phyloP scores from a whole-genome alignment of 2,329 filamentous ascomycete species.

The Apiospora malaysiana region DNA sequence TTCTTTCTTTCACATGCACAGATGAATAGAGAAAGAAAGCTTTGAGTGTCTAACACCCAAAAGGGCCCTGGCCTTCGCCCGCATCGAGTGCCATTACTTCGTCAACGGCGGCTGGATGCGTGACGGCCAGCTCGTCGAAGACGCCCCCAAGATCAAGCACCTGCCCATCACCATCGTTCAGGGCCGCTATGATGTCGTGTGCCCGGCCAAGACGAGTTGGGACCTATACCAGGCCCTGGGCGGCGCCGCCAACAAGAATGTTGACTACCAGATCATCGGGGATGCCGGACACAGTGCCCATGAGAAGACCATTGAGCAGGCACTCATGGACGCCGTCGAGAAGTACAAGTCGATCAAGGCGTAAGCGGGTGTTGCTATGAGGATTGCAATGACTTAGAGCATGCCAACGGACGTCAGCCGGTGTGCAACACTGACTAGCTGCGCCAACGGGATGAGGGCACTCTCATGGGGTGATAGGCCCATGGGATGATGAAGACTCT shows the following conservation, averaged over 20 bases:
- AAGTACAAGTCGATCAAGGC: conserved; percentile 35
- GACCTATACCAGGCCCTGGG: conserved; percentile 40
- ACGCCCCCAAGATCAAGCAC: conserved; percentile 34
- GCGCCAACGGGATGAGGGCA: no score
- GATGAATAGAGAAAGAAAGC: not conserved
- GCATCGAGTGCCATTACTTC: conserved; percentile 51
- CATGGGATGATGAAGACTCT: not conserved
- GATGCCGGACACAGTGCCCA: conserved; percentile 37
- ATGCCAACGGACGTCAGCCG: not conserved
- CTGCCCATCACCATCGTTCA: conserved; percentile 46
- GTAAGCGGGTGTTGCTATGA: not conserved
- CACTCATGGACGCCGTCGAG: conserved; percentile 36
- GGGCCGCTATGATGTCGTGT: conserved; percentile 52
- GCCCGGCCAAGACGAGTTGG: conserved; percentile 49
- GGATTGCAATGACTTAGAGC: no score
- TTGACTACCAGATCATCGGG: conserved; percentile 35
- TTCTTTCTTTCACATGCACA: not conserved
- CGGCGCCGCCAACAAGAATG: conserved; percentile 33
- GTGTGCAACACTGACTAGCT: not conserved
- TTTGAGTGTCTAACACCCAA: not conserved
- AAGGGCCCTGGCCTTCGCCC: conserved; percentile 42
- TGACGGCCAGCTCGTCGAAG: conserved; percentile 43
- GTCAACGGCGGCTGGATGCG: conserved; percentile 47
- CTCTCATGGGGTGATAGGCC: no score
- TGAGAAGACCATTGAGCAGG: conserved; percentile 33